Percentiles rank a stretch among this genome's conserved stretches.
These are phyloP conservation scores for Cryptosporidium canis DNA, from an alignment of 169 alveolate genomes.

Conservation along the genomic window DNA sequence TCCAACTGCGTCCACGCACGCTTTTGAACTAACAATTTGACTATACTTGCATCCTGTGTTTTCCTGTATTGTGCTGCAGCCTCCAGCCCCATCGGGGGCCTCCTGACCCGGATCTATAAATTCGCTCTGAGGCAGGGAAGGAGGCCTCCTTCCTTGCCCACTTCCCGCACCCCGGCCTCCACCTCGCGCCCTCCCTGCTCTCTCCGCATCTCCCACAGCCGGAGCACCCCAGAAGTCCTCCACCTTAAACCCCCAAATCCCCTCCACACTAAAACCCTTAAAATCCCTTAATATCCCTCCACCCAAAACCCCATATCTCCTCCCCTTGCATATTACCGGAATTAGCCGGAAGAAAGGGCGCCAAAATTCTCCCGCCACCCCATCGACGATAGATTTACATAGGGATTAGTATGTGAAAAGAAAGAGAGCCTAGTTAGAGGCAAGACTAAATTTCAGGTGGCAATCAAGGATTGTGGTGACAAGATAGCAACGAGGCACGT, in stretches of 20 bases:
- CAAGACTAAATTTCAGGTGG: background rate
- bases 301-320: background rate
- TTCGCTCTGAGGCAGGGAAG: too few species aligned
- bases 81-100: too few species aligned
- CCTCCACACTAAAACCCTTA: background rate
- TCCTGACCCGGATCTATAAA: too few species aligned
- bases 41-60: too few species aligned
- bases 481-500: background rate
- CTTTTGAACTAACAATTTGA: too few species aligned
- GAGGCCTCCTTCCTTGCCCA: too few species aligned
- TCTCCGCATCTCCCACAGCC: too few species aligned
- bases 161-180: too few species aligned
- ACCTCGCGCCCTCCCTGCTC: too few species aligned
- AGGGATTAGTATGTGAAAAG: background rate
- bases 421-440: constrained; percentile 25
- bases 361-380: constrained; percentile 35
- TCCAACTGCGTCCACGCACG: too few species aligned
- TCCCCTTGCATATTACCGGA: background rate
- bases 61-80: too few species aligned
- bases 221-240: too few species aligned
- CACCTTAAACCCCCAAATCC: background rate
- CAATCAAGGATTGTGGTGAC: background rate
- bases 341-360: background rate
- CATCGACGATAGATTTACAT: constrained; percentile 59
- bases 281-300: background rate